Conservation (phyloP, 169 alveolate species). For the Plasmodium ovale region DNA sequence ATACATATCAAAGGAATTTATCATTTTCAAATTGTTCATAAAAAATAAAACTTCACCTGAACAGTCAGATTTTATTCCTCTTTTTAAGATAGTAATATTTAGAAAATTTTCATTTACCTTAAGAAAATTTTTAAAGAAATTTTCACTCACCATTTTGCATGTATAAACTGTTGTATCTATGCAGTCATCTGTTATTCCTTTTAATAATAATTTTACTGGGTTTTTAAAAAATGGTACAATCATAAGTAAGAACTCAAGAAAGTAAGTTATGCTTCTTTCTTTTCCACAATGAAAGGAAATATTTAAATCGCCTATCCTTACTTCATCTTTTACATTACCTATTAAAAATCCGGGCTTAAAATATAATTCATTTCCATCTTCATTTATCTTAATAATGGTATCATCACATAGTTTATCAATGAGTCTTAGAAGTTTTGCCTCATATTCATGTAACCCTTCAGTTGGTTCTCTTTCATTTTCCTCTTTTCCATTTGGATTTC, state of each 20-base stretch:
- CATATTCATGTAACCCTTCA: conserved; percentile 55
- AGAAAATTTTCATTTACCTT: conserved; percentile 53
- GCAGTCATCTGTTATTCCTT: conserved; percentile 74
- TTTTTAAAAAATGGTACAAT: conserved; percentile 72
- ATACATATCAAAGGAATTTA: conserved; percentile 54
- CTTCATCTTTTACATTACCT: conserved; percentile 71
- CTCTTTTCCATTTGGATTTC: conserved; percentile 6
- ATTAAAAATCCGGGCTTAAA: conserved; percentile 76
- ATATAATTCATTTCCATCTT: conserved; percentile 71
- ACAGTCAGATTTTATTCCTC: conserved; percentile 43
- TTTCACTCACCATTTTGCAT: conserved; percentile 57
- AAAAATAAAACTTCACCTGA: conserved; percentile 73
- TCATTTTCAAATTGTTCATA: conserved; percentile 48
- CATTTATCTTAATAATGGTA: conserved; percentile 63
- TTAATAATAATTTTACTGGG: conserved; percentile 65
- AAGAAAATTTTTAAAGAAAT: conserved; percentile 67
- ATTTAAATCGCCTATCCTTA: conserved; percentile 30
- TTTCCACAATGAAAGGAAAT: conserved; percentile 70
- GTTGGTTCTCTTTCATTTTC: conserved; percentile 19
- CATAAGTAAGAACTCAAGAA: conserved; percentile 70
- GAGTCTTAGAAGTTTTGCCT: conserved; percentile 62
- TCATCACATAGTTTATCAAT: conserved; percentile 73
- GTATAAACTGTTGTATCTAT: conserved; percentile 66
- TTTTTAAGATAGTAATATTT: conserved; percentile 57
- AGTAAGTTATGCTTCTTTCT: conserved; percentile 74